A percentile compares a stretch with the other conserved stretches of the same genome.
Evolutionary conservation across 139 green algal species (phyloP).

Genomic region (Chlorella sp.): DNA sequence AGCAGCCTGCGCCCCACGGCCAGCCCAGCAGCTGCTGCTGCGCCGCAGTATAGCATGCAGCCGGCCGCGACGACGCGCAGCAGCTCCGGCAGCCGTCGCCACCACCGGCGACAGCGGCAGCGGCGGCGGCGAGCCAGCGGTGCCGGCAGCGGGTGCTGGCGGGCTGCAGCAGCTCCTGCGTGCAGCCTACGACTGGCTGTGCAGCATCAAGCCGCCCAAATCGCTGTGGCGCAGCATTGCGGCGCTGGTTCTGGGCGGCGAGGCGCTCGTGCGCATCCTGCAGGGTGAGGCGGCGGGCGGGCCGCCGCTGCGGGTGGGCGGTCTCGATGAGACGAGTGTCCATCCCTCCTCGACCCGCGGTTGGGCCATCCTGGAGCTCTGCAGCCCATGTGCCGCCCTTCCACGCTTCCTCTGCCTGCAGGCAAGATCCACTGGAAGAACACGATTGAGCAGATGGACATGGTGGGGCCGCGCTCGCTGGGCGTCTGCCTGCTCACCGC

Average conservation of each 20-base stretch:
- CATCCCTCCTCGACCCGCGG: too few species aligned
- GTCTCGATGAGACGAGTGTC: too few species aligned
- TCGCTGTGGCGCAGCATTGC: constrained; percentile 81
- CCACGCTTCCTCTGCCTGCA: constrained; percentile 17
- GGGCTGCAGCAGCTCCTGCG: not conserved
- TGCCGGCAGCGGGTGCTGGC: not conserved
- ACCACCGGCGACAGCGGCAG: not conserved
- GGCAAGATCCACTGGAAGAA: constrained; percentile 91
- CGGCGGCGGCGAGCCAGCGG: not conserved
- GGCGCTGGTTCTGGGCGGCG: constrained; percentile 79
- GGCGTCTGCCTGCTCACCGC: constrained; percentile 95
- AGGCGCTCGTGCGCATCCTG: constrained; percentile 83
- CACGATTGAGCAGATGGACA: constrained; percentile 91
- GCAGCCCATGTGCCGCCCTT: not conserved
- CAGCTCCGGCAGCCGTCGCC: not conserved
- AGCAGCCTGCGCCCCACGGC: not conserved
- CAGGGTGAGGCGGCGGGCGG: constrained; percentile 52
- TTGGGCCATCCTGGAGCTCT: not conserved
- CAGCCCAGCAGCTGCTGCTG: not conserved
- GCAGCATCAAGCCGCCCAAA: constrained; percentile 65
- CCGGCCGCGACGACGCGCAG: not conserved
- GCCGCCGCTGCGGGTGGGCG: too few species aligned
- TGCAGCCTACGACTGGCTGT: constrained; percentile 11
- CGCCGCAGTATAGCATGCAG: not conserved
- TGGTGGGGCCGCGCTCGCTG: constrained; percentile 93